phyloP scores from a whole-genome alignment of 2,329 filamentous ascomycete genomes.

The Botryosphaeria dothidea region DNA sequence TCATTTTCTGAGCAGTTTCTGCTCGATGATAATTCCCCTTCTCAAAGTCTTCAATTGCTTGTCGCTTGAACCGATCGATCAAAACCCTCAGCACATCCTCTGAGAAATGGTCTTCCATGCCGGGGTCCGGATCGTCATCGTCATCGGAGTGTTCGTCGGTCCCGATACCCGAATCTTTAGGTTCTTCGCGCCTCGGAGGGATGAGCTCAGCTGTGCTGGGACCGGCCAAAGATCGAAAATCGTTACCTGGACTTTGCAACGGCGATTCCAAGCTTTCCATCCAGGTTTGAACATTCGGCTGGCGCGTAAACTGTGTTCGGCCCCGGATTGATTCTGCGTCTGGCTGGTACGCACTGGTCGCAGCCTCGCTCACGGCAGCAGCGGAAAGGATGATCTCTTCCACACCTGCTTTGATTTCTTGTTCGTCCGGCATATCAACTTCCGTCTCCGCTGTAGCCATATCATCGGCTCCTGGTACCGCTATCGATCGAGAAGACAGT shows the following conservation, averaged over 20 bases:
- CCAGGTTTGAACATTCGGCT: background rate
- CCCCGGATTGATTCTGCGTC: slow-evolving; percentile 8
- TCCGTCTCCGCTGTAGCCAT: background rate
- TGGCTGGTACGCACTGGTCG: slow-evolving; percentile 8
- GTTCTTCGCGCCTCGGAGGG: background rate
- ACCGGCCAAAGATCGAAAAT: background rate
- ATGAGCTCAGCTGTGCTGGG: background rate
- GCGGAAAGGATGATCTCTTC: slow-evolving; percentile 13
- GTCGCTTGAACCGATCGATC: slow-evolving; percentile 3
- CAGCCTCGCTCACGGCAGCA: background rate
- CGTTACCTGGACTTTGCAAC: background rate
- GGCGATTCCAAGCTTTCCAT: background rate
- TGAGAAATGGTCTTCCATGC: slow-evolving; percentile 14
- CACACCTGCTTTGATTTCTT: background rate
- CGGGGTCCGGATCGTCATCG: slow-evolving; percentile 10
- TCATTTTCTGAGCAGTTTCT: slow-evolving; percentile 10
- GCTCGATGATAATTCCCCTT: slow-evolving; percentile 14
- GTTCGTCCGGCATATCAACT: slow-evolving; percentile 1
- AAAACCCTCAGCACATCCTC: background rate
- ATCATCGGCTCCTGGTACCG: background rate
- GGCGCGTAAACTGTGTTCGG: background rate
- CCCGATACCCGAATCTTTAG: background rate
- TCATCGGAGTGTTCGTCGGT: slow-evolving; percentile 4
- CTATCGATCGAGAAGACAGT: background rate
- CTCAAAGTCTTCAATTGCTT: background rate